Evolutionary conservation across 352 stramenopile species (phyloP).

Genomic region (Pythium coloratum): DNA sequence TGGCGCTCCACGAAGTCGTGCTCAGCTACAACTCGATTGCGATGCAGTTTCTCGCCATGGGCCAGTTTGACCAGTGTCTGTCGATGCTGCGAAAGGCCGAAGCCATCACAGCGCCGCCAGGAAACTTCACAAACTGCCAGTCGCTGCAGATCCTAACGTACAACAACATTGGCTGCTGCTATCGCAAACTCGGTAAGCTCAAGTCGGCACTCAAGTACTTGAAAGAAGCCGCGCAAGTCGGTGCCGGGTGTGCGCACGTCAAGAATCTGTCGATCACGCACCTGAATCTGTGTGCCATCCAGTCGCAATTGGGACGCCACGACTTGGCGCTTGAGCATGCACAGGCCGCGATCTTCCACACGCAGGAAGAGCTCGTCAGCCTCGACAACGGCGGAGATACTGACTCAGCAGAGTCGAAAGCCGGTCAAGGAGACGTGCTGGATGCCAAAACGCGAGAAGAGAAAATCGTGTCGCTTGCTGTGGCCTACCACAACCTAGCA

Average conservation of each 20-base stretch:
- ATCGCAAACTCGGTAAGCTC: slow-evolving; percentile 73
- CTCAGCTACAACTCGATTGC: slow-evolving; percentile 74
- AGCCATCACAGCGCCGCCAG: slow-evolving; percentile 51
- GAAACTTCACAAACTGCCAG: slow-evolving; percentile 64
- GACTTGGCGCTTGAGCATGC: slow-evolving; percentile 74
- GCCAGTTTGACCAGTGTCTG: slow-evolving; percentile 66
- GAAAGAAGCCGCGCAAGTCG: slow-evolving; percentile 67
- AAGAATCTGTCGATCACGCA: slow-evolving; percentile 83
- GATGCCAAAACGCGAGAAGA: slow-evolving; percentile 65
- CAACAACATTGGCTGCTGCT: slow-evolving; percentile 84
- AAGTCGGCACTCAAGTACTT: slow-evolving; percentile 77
- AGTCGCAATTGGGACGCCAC: slow-evolving; percentile 71
- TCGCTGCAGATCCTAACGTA: slow-evolving; percentile 80
- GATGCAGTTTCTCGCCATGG: slow-evolving; percentile 62
- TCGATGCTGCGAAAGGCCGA: slow-evolving; percentile 73
- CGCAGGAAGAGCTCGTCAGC: slow-evolving; percentile 74
- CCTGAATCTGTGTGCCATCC: slow-evolving; percentile 79
- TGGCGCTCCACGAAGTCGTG: slow-evolving; percentile 61
- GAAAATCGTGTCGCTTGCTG: slow-evolving; percentile 74
- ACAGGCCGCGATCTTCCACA: slow-evolving; percentile 79
- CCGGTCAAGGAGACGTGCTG: slow-evolving; percentile 30
- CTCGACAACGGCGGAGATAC: slow-evolving; percentile 35
- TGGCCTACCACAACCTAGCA: slow-evolving; percentile 80
- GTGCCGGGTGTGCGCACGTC: slow-evolving; percentile 48
- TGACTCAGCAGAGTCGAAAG: slow-evolving; percentile 2